These are phyloP conservation scores for Rhodosporidiobolus sp. DNA, from an alignment of 768 basidiomycete species.

Conservation along the genomic window DNA sequence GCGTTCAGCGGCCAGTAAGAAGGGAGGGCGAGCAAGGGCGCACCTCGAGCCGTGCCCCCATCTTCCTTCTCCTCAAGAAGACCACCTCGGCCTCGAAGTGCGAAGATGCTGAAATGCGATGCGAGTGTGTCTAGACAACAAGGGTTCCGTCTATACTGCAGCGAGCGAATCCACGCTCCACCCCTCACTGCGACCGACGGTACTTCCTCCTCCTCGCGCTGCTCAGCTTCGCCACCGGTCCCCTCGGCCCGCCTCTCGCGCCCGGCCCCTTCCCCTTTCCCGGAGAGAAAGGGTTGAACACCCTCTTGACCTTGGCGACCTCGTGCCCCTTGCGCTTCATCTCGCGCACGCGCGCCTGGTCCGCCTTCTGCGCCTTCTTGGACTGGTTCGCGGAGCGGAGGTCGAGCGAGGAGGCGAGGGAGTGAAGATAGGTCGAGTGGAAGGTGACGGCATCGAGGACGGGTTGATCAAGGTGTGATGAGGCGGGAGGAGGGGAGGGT, in stretches of 20 bases:
- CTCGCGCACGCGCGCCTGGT: conserved; percentile 22
- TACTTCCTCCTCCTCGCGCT: conserved; percentile 27
- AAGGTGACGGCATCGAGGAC: conserved; percentile 1
- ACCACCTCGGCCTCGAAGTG: background rate
- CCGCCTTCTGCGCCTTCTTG: conserved; percentile 33
- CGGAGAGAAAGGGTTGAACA: background rate
- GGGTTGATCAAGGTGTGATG: conserved; percentile 6
- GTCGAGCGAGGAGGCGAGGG: conserved; percentile 26
- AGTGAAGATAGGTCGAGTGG: conserved; percentile 5
- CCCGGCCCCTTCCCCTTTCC: background rate
- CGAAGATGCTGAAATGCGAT: background rate
- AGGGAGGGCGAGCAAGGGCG: too few relatives aligned
- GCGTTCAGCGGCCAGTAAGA: too few relatives aligned
- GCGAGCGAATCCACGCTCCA: too few relatives aligned
- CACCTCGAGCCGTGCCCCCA: too few relatives aligned
- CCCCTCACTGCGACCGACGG: conserved; percentile 5
- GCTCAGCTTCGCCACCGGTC: conserved; percentile 19
- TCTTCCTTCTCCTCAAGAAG: too few relatives aligned
- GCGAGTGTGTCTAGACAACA: background rate
- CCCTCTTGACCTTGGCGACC: conserved; percentile 8
- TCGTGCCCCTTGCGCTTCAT: conserved; percentile 31
- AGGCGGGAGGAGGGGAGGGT: background rate
- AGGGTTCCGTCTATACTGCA: too few relatives aligned
- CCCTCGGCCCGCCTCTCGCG: background rate
- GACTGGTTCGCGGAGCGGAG: conserved; percentile 31